A percentile compares a stretch with the other conserved stretches of the same genome.
Conservation (phyloP, 768 basidiomycete species). For the Kwoniella sp. region DNA sequence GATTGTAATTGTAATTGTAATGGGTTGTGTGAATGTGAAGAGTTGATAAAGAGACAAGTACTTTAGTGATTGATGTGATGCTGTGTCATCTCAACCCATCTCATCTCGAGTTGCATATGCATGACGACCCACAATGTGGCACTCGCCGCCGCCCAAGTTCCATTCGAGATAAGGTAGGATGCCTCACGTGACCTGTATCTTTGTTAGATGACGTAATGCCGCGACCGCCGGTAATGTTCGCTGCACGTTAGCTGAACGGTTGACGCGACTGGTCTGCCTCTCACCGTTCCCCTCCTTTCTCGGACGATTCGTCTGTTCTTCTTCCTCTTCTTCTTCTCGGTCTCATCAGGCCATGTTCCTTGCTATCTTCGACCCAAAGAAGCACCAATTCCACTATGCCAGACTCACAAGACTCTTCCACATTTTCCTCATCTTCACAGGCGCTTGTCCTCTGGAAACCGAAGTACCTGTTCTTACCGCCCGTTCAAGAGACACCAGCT, state of each 20-base stretch:
- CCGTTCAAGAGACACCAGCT: constrained; percentile 21
- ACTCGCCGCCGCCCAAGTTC: too few relatives aligned
- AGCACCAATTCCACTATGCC: neutral
- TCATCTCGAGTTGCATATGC: too few relatives aligned
- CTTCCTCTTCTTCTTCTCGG: neutral
- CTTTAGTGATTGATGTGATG: too few relatives aligned
- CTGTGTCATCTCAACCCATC: too few relatives aligned
- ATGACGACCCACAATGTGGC: neutral
- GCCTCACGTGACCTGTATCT: neutral
- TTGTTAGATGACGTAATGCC: neutral
- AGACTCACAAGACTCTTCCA: neutral
- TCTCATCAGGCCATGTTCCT: too few relatives aligned
- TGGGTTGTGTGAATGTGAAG: neutral
- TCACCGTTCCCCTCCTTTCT: neutral
- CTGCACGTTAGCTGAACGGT: neutral
- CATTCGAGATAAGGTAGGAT: too few relatives aligned
- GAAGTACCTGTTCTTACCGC: constrained; percentile 17
- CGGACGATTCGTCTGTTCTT: constrained; percentile 1
- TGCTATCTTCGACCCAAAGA: too few relatives aligned
- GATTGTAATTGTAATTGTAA: too few relatives aligned
- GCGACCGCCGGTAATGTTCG: neutral
- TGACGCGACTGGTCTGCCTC: constrained; percentile 2
- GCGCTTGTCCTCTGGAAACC: constrained; percentile 20
- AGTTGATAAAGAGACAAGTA: too few relatives aligned
- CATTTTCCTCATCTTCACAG: neutral